Conservation (phyloP, 345 rosid species). For the Conringia planisiliqua region DNA sequence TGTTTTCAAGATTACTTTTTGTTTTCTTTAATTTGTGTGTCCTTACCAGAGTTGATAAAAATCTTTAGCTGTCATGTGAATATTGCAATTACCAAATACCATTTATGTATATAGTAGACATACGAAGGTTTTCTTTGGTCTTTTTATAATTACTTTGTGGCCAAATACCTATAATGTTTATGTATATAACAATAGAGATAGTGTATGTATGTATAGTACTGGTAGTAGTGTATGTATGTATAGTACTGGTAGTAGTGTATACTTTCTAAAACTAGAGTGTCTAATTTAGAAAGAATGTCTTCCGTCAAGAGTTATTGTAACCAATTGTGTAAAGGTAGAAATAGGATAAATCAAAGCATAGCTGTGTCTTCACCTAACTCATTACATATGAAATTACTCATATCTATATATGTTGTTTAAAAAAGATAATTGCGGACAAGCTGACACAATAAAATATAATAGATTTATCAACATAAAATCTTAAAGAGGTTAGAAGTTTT, state of each 20-base stretch:
- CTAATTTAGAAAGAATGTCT: not conserved
- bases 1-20: constrained; percentile 18
- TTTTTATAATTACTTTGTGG: too few species aligned
- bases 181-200: not conserved
- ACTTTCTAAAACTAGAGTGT: not conserved
- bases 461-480: not conserved
- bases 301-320: not conserved
- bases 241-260: too few species aligned
- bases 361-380: not conserved
- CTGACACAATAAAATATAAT: not conserved
- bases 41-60: not conserved
- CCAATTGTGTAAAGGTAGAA: not conserved
- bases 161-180: not conserved
- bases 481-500: not conserved
- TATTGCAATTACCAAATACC: not conserved
- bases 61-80: not conserved
- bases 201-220: not conserved
- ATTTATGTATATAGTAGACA: not conserved
- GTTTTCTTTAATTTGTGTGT: not conserved
- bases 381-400: not conserved
- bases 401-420: not conserved
- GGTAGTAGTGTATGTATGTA: too few species aligned
- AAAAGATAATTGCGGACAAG: not conserved
- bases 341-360: not conserved
- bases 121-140: not conserved